Evolutionary conservation across 1,284 basidiomycete species (phyloP).

Genomic region (Sphagnurus paluster): DNA sequence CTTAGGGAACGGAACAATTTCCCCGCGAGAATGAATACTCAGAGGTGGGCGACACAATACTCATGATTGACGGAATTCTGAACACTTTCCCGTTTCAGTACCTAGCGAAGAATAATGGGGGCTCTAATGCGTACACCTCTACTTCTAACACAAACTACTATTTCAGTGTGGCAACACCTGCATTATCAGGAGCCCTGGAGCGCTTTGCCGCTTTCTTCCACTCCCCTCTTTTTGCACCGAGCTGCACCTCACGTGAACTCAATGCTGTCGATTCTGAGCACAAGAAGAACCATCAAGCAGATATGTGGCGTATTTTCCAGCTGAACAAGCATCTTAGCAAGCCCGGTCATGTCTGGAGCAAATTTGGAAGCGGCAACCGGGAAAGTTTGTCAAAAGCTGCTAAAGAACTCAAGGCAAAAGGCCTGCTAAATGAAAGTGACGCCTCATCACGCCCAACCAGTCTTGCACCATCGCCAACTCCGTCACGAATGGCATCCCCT

Average conservation of each 20-base stretch:
- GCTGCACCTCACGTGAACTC: slow-evolving; percentile 92
- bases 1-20: slow-evolving; percentile 77
- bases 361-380: slow-evolving; percentile 93
- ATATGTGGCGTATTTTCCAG: slow-evolving; percentile 97
- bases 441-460: slow-evolving; percentile 29
- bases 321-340: slow-evolving; percentile 89
- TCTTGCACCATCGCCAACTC: slow-evolving; percentile 43
- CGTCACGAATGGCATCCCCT: slow-evolving; percentile 64
- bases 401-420: slow-evolving; percentile 50
- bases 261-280: slow-evolving; percentile 98
- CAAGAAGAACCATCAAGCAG: slow-evolving; percentile 96
- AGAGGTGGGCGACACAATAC: slow-evolving; percentile 46
- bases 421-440: slow-evolving; percentile 31
- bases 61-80: slow-evolving; percentile 3
- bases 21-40: slow-evolving; percentile 93
- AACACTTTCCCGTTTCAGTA: slow-evolving; percentile 47
- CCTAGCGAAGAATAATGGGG: slow-evolving; percentile 88
- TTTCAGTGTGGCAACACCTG: slow-evolving; percentile 90
- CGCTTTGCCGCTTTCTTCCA: slow-evolving; percentile 96
- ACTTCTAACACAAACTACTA: slow-evolving; percentile 94
- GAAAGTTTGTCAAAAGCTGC: slow-evolving; percentile 80
- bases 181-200: slow-evolving; percentile 82
- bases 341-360: slow-evolving; percentile 84
- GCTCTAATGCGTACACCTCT: slow-evolving; percentile 93
- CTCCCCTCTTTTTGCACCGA: slow-evolving; percentile 87